These are phyloP conservation scores for Botrytis byssoidea DNA, from an alignment of 2,329 filamentous ascomycete genomes.

Conservation along the genomic window DNA sequence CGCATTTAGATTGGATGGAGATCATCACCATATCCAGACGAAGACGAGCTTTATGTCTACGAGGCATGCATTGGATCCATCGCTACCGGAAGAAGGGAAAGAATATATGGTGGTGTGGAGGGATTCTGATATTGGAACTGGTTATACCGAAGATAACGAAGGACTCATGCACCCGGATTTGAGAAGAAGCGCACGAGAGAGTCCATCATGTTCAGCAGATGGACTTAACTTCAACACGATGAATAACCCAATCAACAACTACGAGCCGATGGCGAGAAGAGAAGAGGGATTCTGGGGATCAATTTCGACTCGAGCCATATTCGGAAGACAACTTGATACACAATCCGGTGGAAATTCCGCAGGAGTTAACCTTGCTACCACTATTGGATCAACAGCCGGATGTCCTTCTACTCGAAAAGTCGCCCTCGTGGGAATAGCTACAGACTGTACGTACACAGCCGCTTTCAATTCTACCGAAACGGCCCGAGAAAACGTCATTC, in stretches of 20 bases:
- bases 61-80: conserved; percentile 69
- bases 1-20: conserved; percentile 74
- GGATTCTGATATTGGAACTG: conserved; percentile 72
- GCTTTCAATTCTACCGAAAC: conserved; percentile 65
- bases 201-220: conserved; percentile 68
- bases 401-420: conserved; percentile 90
- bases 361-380: conserved; percentile 72
- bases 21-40: conserved; percentile 85
- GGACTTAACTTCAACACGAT: conserved; percentile 75
- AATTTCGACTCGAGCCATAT: conserved; percentile 63
- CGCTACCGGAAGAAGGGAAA: conserved; percentile 49
- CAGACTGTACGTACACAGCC: conserved; percentile 84
- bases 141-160: conserved; percentile 41
- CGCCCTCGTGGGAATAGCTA: conserved; percentile 85
- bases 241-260: conserved; percentile 63
- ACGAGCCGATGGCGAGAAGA: conserved; percentile 42
- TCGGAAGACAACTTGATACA: conserved; percentile 72
- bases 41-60: conserved; percentile 71
- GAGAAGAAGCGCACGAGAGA: conserved; percentile 35
- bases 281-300: conserved; percentile 56
- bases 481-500: conserved; percentile 74
- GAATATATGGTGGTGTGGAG: conserved; percentile 90
- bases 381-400: conserved; percentile 78
- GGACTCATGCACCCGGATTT: conserved; percentile 51
- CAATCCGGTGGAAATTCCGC: conserved; percentile 72